Conservation (phyloP, 1,284 basidiomycete genomes). For the Xerocomus minutiporus region DNA sequence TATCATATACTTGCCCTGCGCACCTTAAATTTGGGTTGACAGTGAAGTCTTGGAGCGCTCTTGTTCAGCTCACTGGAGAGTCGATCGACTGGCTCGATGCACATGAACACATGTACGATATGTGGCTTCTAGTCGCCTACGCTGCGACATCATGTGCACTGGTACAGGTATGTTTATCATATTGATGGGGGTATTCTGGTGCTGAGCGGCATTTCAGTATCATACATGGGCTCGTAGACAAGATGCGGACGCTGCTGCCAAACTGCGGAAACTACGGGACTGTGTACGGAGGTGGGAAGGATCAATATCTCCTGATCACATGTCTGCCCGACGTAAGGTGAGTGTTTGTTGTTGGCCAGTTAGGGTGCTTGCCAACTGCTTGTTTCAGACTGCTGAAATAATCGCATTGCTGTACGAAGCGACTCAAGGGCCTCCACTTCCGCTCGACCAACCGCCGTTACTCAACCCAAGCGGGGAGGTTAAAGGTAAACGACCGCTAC, state of each 20-base stretch:
- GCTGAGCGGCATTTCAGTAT: conserved; percentile 51
- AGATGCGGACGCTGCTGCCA: conserved; percentile 68
- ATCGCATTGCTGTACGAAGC: conserved; percentile 90
- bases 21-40: conserved; percentile 84
- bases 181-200: conserved; percentile 1
- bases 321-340: conserved; percentile 85
- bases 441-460: conserved; percentile 52
- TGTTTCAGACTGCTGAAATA: conserved; percentile 79
- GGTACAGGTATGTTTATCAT: conserved; percentile 66
- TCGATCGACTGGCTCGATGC: conserved; percentile 87
- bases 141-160: conserved; percentile 87
- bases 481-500: conserved; percentile 49
- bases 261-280: conserved; percentile 76
- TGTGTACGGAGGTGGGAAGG: conserved; percentile 82
- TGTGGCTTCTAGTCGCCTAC: conserved; percentile 83
- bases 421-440: conserved; percentile 65
- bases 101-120: conserved; percentile 79
- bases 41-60: conserved; percentile 71
- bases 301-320: conserved; percentile 76
- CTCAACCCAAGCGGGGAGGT: conserved; percentile 75
- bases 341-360: conserved; percentile 30
- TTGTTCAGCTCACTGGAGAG: conserved; percentile 71
- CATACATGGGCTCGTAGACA: conserved; percentile 87
- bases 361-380: conserved; percentile 17
- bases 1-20: conserved; percentile 81